Evolutionary conservation across 2,329 filamentous ascomycete species (phyloP), one percentile per base, ranked within the genome.

Genomic region (Fusarium sp.): DNA sequence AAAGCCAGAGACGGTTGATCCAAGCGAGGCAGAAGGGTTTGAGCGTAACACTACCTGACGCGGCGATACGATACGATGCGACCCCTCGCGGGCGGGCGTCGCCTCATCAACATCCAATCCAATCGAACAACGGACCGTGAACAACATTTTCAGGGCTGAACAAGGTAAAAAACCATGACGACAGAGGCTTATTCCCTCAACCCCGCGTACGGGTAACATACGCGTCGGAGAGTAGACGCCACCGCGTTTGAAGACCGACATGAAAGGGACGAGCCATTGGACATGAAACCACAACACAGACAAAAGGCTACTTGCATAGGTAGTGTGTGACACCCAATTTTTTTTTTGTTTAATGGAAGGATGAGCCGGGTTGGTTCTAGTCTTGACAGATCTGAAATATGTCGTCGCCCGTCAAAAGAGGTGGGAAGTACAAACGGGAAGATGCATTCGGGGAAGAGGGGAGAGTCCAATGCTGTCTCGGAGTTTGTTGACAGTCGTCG

Each of bases 21-120:
- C 68, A 73, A 73, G 71, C 68, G 71, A 72, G 59, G 52, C 32
- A 22, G 45, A 27, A 58, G 50, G 33, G 20, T 58, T 22, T 47
- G 43, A 35, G n/a, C 11, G 71, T 73, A 45, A 58, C 27, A 73
- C 70, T 37, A 7, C 50, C 14, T 57, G 54, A 52, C 63, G 22
- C 37, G 30, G 40, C 66, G 66, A 67, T 35, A 58, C 54, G 58
- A 61, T 43, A 20, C n/a, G n/a, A 43, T 37, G 57, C 58, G 58
- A 38, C 43, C 40, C 30, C 59, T 62, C 43, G 27, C 43, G 30
- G 30, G 33, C 45, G 10, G 33, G n/a, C 32, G 37, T 27, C 37
- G 20, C 54, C 25, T 57, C 35, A 60, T 27, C 30, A 56, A 61
- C 45, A 68, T n/a, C 69, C 25, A 20, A 20, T 15, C 35, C 6